A percentile compares a stretch with the other conserved stretches of the same genome.
Evolutionary conservation across 2,329 filamentous ascomycete genomes (phyloP).

Genomic region (Rosellinia necatrix): DNA sequence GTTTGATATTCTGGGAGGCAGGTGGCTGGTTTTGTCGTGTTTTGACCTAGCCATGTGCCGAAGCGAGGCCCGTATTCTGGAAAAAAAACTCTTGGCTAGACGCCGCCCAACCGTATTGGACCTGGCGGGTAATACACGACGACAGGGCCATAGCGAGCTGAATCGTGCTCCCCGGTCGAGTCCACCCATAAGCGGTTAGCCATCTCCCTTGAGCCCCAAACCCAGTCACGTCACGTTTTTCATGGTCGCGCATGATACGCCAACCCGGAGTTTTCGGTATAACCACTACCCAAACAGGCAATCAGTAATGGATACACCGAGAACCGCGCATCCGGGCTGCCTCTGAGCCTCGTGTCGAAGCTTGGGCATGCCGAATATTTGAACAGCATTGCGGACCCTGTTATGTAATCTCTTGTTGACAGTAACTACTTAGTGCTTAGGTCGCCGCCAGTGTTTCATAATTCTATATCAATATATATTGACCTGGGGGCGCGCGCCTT

Average conservation of each 20-base stretch:
- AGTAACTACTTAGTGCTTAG: neutral
- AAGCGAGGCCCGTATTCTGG: slow-evolving; percentile 24
- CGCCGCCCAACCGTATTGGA: slow-evolving; percentile 22
- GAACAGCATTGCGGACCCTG: slow-evolving; percentile 1
- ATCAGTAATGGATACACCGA: neutral
- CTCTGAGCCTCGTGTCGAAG: neutral
- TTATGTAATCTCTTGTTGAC: neutral
- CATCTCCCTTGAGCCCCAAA: neutral
- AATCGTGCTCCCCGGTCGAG: slow-evolving; percentile 7
- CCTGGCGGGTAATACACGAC: slow-evolving; percentile 2
- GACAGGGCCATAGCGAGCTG: neutral
- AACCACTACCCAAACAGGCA: slow-evolving; percentile 7
- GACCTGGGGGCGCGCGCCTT: neutral
- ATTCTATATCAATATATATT: neutral
- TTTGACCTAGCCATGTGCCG: slow-evolving; percentile 6
- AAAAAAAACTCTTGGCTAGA: slow-evolving; percentile 17
- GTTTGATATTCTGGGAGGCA: neutral
- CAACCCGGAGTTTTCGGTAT: slow-evolving; percentile 12
- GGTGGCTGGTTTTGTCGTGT: slow-evolving; percentile 26
- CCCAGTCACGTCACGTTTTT: neutral
- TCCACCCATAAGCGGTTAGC: slow-evolving; percentile 6
- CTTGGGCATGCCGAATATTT: neutral
- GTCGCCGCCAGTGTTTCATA: slow-evolving; percentile 4
- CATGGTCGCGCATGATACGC: neutral
- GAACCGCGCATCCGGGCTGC: neutral